Base-by-base conservation (phyloP, 169 alveolate species). In the Cardiosporidium cionae region DNA sequence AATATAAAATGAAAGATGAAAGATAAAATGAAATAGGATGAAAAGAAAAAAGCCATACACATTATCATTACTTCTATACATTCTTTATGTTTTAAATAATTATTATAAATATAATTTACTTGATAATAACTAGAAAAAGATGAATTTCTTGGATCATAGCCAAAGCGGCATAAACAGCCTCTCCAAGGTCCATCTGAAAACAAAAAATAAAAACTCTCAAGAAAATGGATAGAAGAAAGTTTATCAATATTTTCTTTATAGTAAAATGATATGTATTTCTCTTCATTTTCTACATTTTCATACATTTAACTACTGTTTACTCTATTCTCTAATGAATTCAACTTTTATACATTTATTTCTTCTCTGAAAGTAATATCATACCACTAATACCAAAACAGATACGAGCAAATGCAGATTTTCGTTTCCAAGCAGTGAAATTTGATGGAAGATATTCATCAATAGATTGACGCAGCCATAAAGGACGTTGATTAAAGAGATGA, bases 121-220 rank as follows among this genome's bases (percentile, higher is more conserved):
- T 73, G 89, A 33, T 81, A 83, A 44, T 70, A 68, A 23, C 89
- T 66, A 44, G 85, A 76, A 31, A 71, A 74, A 2, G 86, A 76
- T 53, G 74, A 76, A 25, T 23, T 81, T 31, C 86, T 74, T 28
- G 89, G 89, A 31, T 83, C 89, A 53, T 83, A 83, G 23, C 89
- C 89, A 3, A 83, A 65, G 62, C 86, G 65, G 65, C 89, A 83
- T 29, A 83, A 76, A 70, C 86, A 83, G 32, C 86, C 89, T 6
- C 89, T 72, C 81, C 84, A 83, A 23, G 89, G 89, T 9, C 89
- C 89, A 33, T 83, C 89, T 65, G 79, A 32, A 22, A 62, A n/a
- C n/a, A n/a, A n/a, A n/a, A n/a, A n/a, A n/a, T n/a, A n/a, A n/a
- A n/a, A n/a, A n/a, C n/a, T n/a, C n/a, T n/a, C n/a, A n/a, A n/a